Conservation (phyloP, 345 rosid species). For the Mercurialis annua region DNA sequence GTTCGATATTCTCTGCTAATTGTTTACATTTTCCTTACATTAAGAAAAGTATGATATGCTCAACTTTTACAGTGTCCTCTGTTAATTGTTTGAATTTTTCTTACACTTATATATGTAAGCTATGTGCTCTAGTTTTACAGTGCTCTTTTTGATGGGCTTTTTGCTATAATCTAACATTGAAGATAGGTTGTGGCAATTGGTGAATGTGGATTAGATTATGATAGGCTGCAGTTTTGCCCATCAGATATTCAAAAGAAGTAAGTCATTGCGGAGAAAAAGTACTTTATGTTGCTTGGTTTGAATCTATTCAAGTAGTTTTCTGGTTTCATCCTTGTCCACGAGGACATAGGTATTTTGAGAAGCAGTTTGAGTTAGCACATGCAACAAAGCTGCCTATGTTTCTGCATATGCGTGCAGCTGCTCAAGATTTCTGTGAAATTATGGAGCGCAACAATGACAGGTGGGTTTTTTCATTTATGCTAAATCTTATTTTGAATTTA, state of each 20-base stretch:
- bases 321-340: background rate
- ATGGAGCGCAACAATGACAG: conserved; percentile 62
- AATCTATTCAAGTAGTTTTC: conserved; percentile 5
- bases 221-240: conserved; percentile 93
- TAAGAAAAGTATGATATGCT: background rate
- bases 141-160: conserved; percentile 6
- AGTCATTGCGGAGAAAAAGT: conserved; percentile 26
- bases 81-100: background rate
- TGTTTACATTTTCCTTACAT: conserved; percentile 1
- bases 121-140: background rate
- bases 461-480: conserved; percentile 30
- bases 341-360: conserved; percentile 72
- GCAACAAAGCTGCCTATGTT: conserved; percentile 93
- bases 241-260: conserved; percentile 78
- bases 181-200: conserved; percentile 86
- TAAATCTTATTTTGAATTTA: background rate
- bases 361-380: conserved; percentile 90
- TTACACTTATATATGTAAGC: background rate
- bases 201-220: conserved; percentile 97
- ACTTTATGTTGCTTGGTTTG: conserved; percentile 13
- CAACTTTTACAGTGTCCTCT: background rate
- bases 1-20: background rate
- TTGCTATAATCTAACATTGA: conserved; percentile 11
- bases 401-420: conserved; percentile 96
- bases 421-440: conserved; percentile 79